phyloP scores from a whole-genome alignment of 495 filamentous ascomycete genomes.

The Penicillium egyptiacum region DNA sequence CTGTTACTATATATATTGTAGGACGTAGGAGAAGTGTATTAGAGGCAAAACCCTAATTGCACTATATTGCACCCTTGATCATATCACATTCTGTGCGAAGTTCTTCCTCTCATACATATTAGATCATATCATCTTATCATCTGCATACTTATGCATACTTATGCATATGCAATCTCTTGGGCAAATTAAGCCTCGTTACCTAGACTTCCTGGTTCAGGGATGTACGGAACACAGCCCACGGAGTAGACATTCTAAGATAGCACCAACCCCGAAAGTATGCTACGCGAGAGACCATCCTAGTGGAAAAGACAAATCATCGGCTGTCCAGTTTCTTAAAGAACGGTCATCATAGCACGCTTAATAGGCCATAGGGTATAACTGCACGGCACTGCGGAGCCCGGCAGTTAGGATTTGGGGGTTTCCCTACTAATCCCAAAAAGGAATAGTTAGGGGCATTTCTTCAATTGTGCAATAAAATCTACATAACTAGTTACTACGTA shows the following conservation, averaged over 20 bases:
- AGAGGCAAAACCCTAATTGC: background rate
- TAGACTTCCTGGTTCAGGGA: background rate
- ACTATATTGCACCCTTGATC: background rate
- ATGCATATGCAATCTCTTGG: background rate
- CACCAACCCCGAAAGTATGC: conserved; percentile 9
- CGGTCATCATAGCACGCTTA: background rate
- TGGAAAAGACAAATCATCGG: background rate
- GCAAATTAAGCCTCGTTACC: conserved; percentile 1
- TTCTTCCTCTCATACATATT: background rate
- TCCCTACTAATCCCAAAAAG: conserved; percentile 19
- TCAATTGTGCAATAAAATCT: background rate
- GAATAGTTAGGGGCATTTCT: conserved; percentile 1
- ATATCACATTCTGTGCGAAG: background rate
- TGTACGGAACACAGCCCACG: conserved; percentile 1
- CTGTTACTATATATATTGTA: background rate
- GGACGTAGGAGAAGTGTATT: background rate
- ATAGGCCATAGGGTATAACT: background rate
- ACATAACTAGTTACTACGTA: too few species aligned
- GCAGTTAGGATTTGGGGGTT: conserved; percentile 16
- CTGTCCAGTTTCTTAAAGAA: background rate
- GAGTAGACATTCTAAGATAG: conserved; percentile 6
- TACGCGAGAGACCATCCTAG: background rate
- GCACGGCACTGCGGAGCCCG: conserved; percentile 14
- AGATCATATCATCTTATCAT: background rate
- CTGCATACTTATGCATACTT: background rate